These are phyloP conservation scores for Neopestalotiopsis rosae DNA, from an alignment of 2,329 filamentous ascomycete genomes.

Conservation along the genomic window DNA sequence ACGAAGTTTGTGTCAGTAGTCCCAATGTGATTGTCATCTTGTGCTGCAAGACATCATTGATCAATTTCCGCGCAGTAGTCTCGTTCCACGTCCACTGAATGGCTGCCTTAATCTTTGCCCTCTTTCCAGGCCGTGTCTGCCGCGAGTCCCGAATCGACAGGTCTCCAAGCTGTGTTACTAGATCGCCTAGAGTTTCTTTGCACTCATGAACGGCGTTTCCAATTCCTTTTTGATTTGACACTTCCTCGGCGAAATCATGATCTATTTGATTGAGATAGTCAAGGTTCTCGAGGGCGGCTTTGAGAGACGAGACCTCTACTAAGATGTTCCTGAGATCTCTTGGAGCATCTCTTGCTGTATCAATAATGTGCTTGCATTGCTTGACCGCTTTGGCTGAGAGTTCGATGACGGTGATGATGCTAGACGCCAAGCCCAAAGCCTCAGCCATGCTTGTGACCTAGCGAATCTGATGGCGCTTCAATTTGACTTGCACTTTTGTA, in stretches of 20 bases:
- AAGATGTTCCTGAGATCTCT: neutral
- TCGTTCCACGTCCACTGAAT: neutral
- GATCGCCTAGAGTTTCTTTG: neutral
- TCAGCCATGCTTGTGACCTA: neutral
- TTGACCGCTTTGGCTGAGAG: neutral
- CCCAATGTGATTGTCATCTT: neutral
- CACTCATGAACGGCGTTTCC: neutral
- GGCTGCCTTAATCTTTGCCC: neutral
- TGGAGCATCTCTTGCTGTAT: neutral
- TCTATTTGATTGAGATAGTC: neutral
- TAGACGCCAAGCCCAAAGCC: neutral
- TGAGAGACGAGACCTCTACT: slow-evolving; percentile 4
- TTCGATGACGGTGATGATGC: slow-evolving; percentile 2
- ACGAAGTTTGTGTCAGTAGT: neutral
- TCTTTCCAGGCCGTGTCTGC: neutral
- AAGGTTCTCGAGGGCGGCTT: neutral
- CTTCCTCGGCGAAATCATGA: neutral
- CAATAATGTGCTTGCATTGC: slow-evolving; percentile 3
- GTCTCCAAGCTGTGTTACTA: neutral
- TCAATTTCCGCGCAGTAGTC: neutral
- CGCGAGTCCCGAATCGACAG: neutral
- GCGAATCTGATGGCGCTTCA: too few species aligned
- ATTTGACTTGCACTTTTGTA: too few species aligned
- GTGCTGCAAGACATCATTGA: neutral
- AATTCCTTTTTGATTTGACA: neutral